Conservation (phyloP, 2,329 filamentous ascomycete species). For the Diplodia corticola region DNA sequence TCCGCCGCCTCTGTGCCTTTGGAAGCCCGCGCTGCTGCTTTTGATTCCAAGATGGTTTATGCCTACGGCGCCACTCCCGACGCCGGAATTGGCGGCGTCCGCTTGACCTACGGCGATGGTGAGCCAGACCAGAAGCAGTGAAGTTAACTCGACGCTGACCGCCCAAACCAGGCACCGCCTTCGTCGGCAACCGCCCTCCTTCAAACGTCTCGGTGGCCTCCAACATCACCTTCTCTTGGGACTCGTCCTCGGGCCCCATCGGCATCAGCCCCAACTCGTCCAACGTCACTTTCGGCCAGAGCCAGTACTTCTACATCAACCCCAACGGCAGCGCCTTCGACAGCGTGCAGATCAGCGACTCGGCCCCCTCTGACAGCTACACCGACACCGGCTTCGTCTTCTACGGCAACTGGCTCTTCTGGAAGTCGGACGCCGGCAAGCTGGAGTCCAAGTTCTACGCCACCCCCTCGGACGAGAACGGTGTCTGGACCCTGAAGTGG, state of each 20-base stretch:
- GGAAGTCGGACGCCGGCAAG: not conserved
- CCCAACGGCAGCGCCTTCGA: slow-evolving; percentile 8
- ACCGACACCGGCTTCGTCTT: slow-evolving; percentile 20
- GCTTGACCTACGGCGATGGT: slow-evolving; percentile 17
- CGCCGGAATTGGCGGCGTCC: slow-evolving; percentile 15
- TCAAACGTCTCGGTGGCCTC: slow-evolving; percentile 13
- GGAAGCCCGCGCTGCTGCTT: not conserved
- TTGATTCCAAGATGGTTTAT: not conserved
- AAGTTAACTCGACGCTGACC: not conserved
- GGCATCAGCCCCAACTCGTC: slow-evolving; percentile 7
- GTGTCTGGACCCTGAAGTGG: slow-evolving; percentile 15
- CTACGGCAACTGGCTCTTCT: slow-evolving; percentile 19
- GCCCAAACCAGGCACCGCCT: not conserved
- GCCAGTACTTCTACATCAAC: slow-evolving; percentile 20
- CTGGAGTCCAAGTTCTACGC: slow-evolving; percentile 19
- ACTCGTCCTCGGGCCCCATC: not conserved
- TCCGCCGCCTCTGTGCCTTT: slow-evolving; percentile 7
- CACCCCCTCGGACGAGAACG: slow-evolving; percentile 5
- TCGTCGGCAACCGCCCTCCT: slow-evolving; percentile 6
- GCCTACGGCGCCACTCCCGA: slow-evolving; percentile 13
- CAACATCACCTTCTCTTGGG: slow-evolving; percentile 18
- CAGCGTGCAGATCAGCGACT: slow-evolving; percentile 3
- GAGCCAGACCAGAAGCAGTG: not conserved
- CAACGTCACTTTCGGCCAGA: not conserved
- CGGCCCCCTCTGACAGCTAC: slow-evolving; percentile 5